Evolutionary conservation across 1,139 yeast genomes (phyloP), one percentile per base, ranked within the genome.

Genomic region (Blastobotrys proliferans): DNA sequence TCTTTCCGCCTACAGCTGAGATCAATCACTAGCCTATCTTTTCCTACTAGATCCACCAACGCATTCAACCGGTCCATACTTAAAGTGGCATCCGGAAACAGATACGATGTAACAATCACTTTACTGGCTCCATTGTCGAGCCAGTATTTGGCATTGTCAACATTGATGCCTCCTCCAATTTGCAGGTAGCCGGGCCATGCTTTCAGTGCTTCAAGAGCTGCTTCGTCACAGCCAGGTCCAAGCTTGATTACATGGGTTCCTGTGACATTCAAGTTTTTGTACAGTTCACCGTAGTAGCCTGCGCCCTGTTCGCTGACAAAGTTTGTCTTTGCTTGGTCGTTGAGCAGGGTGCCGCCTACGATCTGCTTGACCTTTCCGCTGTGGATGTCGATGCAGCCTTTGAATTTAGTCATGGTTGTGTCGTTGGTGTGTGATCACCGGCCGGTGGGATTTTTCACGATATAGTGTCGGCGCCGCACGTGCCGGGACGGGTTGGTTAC

Each of bases 381-480:
- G 62, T 92, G 98, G 49, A 92, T 81, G 62, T 92, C 98, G 33
- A 92, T 92, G 57, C 98, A 92, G 1, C 97, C 98, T 59, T 92
- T 77, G 66, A 86, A 94, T 47, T 74, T 73, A 1, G 97, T 90
- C 97, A 90, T 90, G 27, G 25, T 20, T 22, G 24, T 51, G 16
- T 20, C 39, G 18, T 17, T 8, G 6, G 18, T 10, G 25, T 8
- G 25, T 33, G 22, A 13, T 31, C 16, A 13, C n/a, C 14, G 16
- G 16, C 8, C 6, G 13, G 13, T 28, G 31, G 13, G 16, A 9
- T 8, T 28, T 28, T 8, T 11, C 8, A 11, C n/a, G n/a, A n/a
- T n/a, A n/a, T n/a, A n/a, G n/a, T n/a, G n/a, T n/a, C n/a, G n/a
- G n/a, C n/a, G n/a, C n/a, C n/a, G n/a, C n/a, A n/a, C n/a, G n/a